These are phyloP conservation scores for Phytophthora sp. DNA, from an alignment of 352 stramenopile species.

Conservation along the genomic window DNA sequence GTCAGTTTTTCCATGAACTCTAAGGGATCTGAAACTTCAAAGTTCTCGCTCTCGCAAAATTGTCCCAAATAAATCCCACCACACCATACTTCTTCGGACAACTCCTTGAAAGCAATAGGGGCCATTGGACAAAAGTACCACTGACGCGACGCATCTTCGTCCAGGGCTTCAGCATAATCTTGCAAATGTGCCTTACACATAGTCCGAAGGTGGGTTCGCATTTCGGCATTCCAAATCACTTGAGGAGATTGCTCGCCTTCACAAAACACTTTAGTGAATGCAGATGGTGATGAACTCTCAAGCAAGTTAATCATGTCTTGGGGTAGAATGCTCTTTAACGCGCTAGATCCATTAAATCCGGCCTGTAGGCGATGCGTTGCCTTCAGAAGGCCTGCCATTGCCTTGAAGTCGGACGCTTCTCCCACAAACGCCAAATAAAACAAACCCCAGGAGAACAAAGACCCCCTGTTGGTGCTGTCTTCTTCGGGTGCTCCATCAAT, in stretches of 20 bases:
- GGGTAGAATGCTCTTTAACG: slow-evolving; percentile 88
- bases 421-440: slow-evolving; percentile 81
- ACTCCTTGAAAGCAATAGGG: slow-evolving; percentile 87
- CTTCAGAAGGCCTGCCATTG: slow-evolving; percentile 73
- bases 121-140: slow-evolving; percentile 95
- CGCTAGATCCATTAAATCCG: slow-evolving; percentile 60
- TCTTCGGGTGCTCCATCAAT: slow-evolving; percentile 33
- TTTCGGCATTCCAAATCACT: slow-evolving; percentile 95
- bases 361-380: slow-evolving; percentile 64
- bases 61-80: slow-evolving; percentile 94
- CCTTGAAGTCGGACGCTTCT: slow-evolving; percentile 51
- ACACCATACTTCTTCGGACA: slow-evolving; percentile 94
- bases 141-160: slow-evolving; percentile 85
- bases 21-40: slow-evolving; percentile 84
- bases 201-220: slow-evolving; percentile 90
- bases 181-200: slow-evolving; percentile 92
- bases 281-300: slow-evolving; percentile 70
- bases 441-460: slow-evolving; percentile 68
- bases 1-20: slow-evolving; percentile 87
- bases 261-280: slow-evolving; percentile 91
- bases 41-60: slow-evolving; percentile 89
- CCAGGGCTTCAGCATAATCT: slow-evolving; percentile 89
- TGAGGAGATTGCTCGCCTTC: slow-evolving; percentile 87
- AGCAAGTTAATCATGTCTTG: slow-evolving; percentile 92
- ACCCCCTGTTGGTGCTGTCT: slow-evolving; percentile 40